These are phyloP conservation scores for Suillus sp. DNA, from an alignment of 768 basidiomycete genomes.

Conservation along the genomic window DNA sequence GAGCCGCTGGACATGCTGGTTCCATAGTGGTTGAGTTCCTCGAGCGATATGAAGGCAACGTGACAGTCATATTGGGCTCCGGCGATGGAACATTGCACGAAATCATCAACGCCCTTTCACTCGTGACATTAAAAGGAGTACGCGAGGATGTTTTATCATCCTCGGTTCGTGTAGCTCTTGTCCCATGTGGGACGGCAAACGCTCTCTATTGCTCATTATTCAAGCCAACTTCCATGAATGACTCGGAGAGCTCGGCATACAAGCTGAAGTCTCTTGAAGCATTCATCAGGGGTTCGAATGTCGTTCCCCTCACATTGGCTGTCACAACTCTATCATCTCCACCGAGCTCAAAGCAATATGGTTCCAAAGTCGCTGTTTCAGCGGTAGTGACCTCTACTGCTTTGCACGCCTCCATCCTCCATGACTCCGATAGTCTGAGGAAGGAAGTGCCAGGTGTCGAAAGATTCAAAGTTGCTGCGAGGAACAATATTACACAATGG, in stretches of 20 bases:
- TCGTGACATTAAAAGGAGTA: constrained; percentile 24
- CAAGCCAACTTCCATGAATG: constrained; percentile 41
- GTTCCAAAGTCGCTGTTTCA: constrained; percentile 46
- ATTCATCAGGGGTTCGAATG: constrained; percentile 42
- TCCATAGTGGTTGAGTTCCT: constrained; percentile 45
- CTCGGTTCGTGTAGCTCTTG: constrained; percentile 48
- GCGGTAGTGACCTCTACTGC: constrained; percentile 85
- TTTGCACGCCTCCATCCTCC: constrained; percentile 83
- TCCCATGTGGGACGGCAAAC: constrained; percentile 92
- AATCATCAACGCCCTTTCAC: constrained; percentile 64
- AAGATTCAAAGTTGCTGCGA: constrained; percentile 85
- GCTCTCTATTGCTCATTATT: constrained; percentile 84
- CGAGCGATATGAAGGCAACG: constrained; percentile 27
- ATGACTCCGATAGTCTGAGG: constrained; percentile 78
- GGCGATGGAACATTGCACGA: constrained; percentile 96
- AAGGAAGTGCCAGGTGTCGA: constrained; percentile 72
- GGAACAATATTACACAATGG: constrained; percentile 72
- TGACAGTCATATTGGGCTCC: constrained; percentile 66
- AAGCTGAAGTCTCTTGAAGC: constrained; percentile 58
- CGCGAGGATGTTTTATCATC: constrained; percentile 17
- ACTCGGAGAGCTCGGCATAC: constrained; percentile 35
- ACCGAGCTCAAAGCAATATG: constrained; percentile 24
- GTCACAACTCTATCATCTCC: constrained; percentile 47
- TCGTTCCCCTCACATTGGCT: constrained; percentile 54
- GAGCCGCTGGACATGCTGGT: constrained; percentile 57